These are phyloP conservation scores for Pythium pectinolyticum DNA, from an alignment of 352 stramenopile species.

Conservation along the genomic window DNA sequence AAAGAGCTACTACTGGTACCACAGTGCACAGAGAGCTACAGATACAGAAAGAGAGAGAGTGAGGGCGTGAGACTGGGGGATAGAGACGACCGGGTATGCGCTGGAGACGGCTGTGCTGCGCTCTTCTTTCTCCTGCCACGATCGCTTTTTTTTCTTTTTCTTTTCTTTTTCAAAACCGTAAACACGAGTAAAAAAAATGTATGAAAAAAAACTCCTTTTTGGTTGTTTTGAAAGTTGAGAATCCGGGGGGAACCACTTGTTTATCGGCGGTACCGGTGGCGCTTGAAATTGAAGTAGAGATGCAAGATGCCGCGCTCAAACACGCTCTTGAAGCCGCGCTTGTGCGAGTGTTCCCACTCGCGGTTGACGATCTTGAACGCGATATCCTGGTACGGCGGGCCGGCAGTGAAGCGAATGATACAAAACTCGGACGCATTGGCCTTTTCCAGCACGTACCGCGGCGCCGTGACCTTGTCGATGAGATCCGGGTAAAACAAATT, in stretches of 20 bases:
- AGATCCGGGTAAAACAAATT: slow-evolving; percentile 99
- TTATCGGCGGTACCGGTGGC: slow-evolving; percentile 95
- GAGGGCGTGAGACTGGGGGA: background rate
- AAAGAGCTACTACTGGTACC: no score
- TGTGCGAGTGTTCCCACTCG: slow-evolving; percentile 98
- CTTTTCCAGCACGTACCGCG: slow-evolving; percentile 95
- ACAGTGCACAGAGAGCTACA: background rate
- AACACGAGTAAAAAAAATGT: no score
- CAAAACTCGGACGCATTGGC: slow-evolving; percentile 94
- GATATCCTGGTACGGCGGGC: slow-evolving; percentile 99
- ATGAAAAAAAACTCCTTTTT: no score
- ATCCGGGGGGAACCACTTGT: no score
- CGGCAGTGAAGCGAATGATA: slow-evolving; percentile 98
- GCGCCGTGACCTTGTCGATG: slow-evolving; percentile 95
- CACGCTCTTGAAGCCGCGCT: slow-evolving; percentile 96
- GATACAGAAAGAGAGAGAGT: background rate
- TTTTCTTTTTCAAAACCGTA: background rate
- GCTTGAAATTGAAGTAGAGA: slow-evolving; percentile 99
- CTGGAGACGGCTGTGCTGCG: no score
- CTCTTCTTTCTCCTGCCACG: background rate
- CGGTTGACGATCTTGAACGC: slow-evolving; percentile 99
- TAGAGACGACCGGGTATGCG: background rate
- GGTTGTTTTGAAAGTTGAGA: no score
- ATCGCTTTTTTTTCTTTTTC: background rate
- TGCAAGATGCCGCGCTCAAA: slow-evolving; percentile 98